Base-by-base conservation (phyloP, 225 moss, liverwort and hornwort species). In the Rhytidiadelphus loreus region DNA sequence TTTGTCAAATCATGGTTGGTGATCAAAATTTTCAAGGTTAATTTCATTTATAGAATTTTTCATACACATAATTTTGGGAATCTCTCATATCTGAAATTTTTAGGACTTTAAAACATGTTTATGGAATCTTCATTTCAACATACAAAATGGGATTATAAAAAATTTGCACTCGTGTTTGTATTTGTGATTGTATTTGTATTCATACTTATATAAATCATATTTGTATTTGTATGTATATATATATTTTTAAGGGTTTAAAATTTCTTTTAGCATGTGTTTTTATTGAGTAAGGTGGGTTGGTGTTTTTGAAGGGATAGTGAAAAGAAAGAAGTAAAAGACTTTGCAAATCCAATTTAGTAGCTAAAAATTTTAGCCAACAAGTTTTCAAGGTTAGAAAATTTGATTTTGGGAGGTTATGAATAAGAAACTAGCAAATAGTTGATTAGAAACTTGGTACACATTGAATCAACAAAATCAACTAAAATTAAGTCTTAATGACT, bases 261-360 rank as follows among this genome's bases (percentile, higher is more conserved):
- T 5, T 3, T 8, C 2, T 16, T 66, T 37, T 23, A 22, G 68
- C 7, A 23, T n/a, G 7, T n/a, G 9, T 5, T 35, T 35, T 22
- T n/a, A 23, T 68, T n/a, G 22, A 68, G 1, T 0, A 68, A 1
- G 13, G 1, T 13, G 0, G 13, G 13, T 2, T 68, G 6, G 23
- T 23, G 13, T 7, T n/a, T 64, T 68, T 23, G 7, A 35, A 3
- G 0, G n/a, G 10, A 37, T 65, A 19, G 5, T 68, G 7, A 39
- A 4, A 39, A 4, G 6, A n/a, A n/a, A 13, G 7, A 39, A 6
- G 11, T 12, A 68, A 23, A 24, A 41, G 12, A 70, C 41, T 70
- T 41, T 41, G 14, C 13, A 21, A 41, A 41, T 70, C 8, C 25
- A 70, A 14, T 69, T 69, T 15, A 24, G 3, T 8, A 24, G 25